Conservation (phyloP, 345 rosid species). For the Eucalyptus marginata region DNA sequence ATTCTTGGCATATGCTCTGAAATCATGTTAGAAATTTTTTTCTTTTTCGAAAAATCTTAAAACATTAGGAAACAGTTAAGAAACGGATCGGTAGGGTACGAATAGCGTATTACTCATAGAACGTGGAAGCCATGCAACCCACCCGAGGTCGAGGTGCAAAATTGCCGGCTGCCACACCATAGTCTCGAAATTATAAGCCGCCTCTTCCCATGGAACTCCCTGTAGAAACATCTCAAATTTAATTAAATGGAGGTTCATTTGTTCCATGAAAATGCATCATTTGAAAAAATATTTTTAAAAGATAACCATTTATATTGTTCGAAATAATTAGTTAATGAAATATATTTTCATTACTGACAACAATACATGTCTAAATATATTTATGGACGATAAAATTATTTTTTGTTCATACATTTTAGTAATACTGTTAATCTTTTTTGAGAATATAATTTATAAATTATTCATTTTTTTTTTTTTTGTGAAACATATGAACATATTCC, state of each 20-base stretch:
- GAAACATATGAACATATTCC: neutral
- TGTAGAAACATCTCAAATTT: neutral
- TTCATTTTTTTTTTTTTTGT: neutral
- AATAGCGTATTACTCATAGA: neutral
- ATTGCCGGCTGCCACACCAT: neutral
- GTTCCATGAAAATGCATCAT: accelerated
- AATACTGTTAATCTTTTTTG: accelerated
- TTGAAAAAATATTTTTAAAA: neutral
- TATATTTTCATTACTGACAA: accelerated
- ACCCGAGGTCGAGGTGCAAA: neutral
- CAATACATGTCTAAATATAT: neutral
- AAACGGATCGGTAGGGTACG: neutral
- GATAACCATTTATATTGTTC: accelerated
- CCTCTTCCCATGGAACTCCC: neutral
- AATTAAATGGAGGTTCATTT: neutral
- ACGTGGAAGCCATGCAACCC: neutral
- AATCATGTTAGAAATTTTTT: neutral
- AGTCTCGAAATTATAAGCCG: neutral
- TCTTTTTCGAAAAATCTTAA: too few species aligned
- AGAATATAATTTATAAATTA: neutral
- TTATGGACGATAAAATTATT: accelerated
- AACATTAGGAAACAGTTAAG: neutral
- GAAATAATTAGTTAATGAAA: neutral
- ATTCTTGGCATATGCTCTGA: neutral
- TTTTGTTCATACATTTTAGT: accelerated